phyloP scores from a whole-genome alignment of 176 grass and related monocot genomes.

The Ananas comosus region DNA sequence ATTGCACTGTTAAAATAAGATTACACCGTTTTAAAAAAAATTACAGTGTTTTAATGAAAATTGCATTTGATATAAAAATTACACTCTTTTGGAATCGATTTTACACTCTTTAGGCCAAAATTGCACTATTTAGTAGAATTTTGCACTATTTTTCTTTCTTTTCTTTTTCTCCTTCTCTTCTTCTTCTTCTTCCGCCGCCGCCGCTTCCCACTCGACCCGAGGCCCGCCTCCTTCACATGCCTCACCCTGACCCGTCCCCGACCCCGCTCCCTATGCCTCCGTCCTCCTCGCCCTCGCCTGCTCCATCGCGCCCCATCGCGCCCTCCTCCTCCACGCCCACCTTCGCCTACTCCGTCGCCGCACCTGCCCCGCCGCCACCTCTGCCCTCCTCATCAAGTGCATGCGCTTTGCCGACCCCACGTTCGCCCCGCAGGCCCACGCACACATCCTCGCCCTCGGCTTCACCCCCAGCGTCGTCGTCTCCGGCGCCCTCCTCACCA shows the following conservation, averaged over 20 bases:
- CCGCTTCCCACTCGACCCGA: constrained; percentile 42
- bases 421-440: constrained; percentile 42
- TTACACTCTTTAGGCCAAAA: no score
- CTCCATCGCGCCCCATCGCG: constrained; percentile 14
- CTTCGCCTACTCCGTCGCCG: constrained; percentile 39
- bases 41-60: no score
- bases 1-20: no score
- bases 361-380: constrained; percentile 44
- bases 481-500: constrained; percentile 41
- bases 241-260: no score
- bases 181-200: constrained; percentile 41
- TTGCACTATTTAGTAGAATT: no score
- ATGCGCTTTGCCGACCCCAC: constrained; percentile 22
- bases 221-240: constrained; percentile 43
- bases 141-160: no score
- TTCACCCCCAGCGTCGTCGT: constrained; percentile 39
- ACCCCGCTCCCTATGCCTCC: constrained; percentile 41
- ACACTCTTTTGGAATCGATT: no score
- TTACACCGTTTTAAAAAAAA: no score
- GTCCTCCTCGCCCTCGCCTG: constrained; percentile 38
- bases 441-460: constrained; percentile 38
- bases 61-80: no score
- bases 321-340: constrained; percentile 32
- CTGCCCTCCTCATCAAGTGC: constrained; percentile 33
- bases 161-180: constrained; percentile 39